These are phyloP conservation scores for Penicillium coffeae DNA, from an alignment of 495 filamentous ascomycete species.

Conservation along the genomic window DNA sequence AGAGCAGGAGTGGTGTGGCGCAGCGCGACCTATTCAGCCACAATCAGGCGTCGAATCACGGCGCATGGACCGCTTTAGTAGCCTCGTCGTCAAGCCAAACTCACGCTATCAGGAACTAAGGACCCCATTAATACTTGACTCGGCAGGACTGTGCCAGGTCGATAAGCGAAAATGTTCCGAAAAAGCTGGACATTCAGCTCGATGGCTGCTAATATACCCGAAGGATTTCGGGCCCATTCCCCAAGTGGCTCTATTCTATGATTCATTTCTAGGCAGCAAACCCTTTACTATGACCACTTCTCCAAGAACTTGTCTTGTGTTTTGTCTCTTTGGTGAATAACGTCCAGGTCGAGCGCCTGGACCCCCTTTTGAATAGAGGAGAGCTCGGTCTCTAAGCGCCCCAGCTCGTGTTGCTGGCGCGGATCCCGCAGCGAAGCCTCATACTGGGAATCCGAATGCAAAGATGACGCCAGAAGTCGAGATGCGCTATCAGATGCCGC, in stretches of 20 bases:
- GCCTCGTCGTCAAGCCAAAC: too few species aligned
- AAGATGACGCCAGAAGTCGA: slow-evolving; percentile 28
- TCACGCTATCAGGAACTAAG: too few species aligned
- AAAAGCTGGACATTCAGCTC: not conserved
- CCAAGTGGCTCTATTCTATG: not conserved
- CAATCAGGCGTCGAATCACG: too few species aligned
- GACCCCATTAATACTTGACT: too few species aligned
- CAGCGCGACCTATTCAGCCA: too few species aligned
- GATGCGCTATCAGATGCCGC: slow-evolving; percentile 29
- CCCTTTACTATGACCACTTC: slow-evolving; percentile 22
- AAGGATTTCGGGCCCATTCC: too few species aligned
- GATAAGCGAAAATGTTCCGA: slow-evolving; percentile 11
- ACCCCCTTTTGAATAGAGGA: slow-evolving; percentile 31
- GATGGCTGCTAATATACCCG: too few species aligned
- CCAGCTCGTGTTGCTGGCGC: slow-evolving; percentile 23
- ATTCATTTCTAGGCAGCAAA: not conserved
- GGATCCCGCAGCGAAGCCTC: slow-evolving; percentile 26
- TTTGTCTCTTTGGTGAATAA: slow-evolving; percentile 34
- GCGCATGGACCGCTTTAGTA: too few species aligned
- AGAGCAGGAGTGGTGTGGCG: too few species aligned
- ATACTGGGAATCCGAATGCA: slow-evolving; percentile 31
- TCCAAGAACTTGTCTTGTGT: slow-evolving; percentile 30
- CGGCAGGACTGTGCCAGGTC: too few species aligned
- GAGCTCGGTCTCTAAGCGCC: slow-evolving; percentile 29
- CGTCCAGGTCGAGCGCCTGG: slow-evolving; percentile 30